These are phyloP conservation scores for Vanrija pseudolonga DNA, from an alignment of 1,284 basidiomycete genomes.

Conservation along the genomic window DNA sequence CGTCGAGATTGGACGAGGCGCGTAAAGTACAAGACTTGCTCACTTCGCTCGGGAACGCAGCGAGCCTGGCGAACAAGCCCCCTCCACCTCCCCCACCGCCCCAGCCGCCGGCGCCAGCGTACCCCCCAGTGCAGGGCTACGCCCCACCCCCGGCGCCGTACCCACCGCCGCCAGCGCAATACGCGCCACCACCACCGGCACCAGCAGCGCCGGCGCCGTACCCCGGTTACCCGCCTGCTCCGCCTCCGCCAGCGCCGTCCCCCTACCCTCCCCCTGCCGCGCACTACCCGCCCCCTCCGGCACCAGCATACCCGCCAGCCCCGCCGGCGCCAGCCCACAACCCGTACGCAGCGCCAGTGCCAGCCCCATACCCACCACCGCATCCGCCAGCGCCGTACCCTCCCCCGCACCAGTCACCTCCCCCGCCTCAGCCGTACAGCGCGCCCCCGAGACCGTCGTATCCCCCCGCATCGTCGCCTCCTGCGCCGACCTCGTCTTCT, in stretches of 20 bases:
- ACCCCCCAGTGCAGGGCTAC: slow-evolving; percentile 1
- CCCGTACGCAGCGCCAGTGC: no score
- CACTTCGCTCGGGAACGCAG: slow-evolving; percentile 20
- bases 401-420: background rate
- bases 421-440: background rate
- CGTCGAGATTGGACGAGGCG: slow-evolving; percentile 33
- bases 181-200: slow-evolving; percentile 4
- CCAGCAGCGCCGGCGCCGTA: background rate
- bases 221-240: background rate
- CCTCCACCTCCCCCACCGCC: slow-evolving; percentile 5
- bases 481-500: slow-evolving; percentile 37
- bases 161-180: slow-evolving; percentile 1
- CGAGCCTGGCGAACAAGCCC: slow-evolving; percentile 21
- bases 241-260: slow-evolving; percentile 18
- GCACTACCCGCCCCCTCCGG: background rate
- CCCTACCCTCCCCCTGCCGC: background rate
- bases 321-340: background rate
- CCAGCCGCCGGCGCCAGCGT: background rate
- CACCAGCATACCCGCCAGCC: background rate
- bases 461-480: slow-evolving; percentile 5
- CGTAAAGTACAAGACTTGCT: slow-evolving; percentile 37
- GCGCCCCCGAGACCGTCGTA: background rate
- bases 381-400: background rate
- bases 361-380: background rate
- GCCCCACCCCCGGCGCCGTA: slow-evolving; percentile 3